Evolutionary conservation across 305 asterid species (phyloP).

Genomic region (Vinca major): DNA sequence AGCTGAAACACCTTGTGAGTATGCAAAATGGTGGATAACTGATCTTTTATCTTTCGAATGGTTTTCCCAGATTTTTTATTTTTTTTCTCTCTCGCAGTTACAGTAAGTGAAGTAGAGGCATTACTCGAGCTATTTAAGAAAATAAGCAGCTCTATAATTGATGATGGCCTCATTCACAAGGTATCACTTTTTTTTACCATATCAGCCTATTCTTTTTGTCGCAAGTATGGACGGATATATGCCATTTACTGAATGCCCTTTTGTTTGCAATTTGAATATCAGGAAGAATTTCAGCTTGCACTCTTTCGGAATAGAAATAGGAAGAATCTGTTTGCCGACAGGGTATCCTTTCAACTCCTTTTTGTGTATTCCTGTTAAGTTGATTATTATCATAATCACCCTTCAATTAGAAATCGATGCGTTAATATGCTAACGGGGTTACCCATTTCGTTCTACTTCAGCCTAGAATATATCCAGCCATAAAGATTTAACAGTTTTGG

Average conservation of each 20-base stretch:
- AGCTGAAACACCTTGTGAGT: slow-evolving; percentile 85
- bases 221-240: no score
- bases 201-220: background rate
- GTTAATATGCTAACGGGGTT: background rate
- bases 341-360: slow-evolving; percentile 37
- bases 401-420: background rate
- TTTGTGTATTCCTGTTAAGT: background rate
- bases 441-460: background rate
- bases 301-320: slow-evolving; percentile 64
- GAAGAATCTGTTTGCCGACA: slow-evolving; percentile 71
- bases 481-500: background rate
- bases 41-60: background rate
- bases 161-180: slow-evolving; percentile 89
- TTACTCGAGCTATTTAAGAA: slow-evolving; percentile 59
- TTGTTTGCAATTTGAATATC: slow-evolving; percentile 18
- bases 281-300: slow-evolving; percentile 96
- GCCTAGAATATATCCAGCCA: background rate
- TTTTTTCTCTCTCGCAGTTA: slow-evolving; percentile 34
- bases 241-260: slow-evolving; percentile 1
- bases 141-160: slow-evolving; percentile 63
- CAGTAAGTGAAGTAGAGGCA: slow-evolving; percentile 80
- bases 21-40: slow-evolving; percentile 13
- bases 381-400: background rate
- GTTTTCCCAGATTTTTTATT: background rate
- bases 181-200: no score